A percentile compares a stretch with the other conserved stretches of the same genome.
Conservation (phyloP, 1,284 basidiomycete genomes). For the Puccinia novopanici region DNA sequence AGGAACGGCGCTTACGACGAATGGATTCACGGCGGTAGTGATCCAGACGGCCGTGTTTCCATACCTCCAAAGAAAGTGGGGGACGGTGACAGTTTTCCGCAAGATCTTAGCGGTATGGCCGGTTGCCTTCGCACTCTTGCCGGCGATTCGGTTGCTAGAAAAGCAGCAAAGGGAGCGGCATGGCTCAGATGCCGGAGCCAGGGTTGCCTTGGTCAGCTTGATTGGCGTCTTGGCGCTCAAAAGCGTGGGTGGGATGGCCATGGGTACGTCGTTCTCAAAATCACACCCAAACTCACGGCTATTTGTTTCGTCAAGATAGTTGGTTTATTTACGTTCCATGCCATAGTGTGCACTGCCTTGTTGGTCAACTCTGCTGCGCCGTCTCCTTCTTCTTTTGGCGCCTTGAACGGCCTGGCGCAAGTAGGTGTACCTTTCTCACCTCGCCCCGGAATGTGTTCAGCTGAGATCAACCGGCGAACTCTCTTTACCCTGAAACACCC, state of each 20-base stretch:
- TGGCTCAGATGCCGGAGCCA: constrained; percentile 12
- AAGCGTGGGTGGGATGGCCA: constrained; percentile 23
- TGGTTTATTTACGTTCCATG: too few relatives aligned
- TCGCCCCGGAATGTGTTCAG: neutral
- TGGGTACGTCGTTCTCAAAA: constrained; percentile 24
- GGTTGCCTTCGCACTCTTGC: constrained; percentile 18
- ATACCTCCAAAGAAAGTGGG: constrained; percentile 26
- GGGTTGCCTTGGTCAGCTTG: constrained; percentile 18
- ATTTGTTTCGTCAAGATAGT: too few relatives aligned
- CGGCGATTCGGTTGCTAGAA: constrained; percentile 4
- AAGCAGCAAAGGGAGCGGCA: neutral
- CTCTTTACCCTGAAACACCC: neutral
- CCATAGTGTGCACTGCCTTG: constrained; percentile 28
- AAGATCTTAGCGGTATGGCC: constrained; percentile 20
- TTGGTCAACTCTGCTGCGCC: constrained; percentile 42
- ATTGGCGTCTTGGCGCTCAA: constrained; percentile 31
- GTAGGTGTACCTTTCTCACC: neutral
- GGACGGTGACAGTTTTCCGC: constrained; percentile 34
- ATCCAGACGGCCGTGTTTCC: constrained; percentile 37
- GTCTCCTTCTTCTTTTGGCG: constrained; percentile 35
- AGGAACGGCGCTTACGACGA: constrained; percentile 41
- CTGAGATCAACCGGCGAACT: too few relatives aligned
- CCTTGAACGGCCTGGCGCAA: constrained; percentile 46
- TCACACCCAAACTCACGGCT: too few relatives aligned
- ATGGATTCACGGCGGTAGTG: constrained; percentile 29